Percentiles rank a stretch among this genome's conserved stretches.
Evolutionary conservation across 495 filamentous ascomycete species (phyloP).

Genomic region (Aspergillus avenaceus): DNA sequence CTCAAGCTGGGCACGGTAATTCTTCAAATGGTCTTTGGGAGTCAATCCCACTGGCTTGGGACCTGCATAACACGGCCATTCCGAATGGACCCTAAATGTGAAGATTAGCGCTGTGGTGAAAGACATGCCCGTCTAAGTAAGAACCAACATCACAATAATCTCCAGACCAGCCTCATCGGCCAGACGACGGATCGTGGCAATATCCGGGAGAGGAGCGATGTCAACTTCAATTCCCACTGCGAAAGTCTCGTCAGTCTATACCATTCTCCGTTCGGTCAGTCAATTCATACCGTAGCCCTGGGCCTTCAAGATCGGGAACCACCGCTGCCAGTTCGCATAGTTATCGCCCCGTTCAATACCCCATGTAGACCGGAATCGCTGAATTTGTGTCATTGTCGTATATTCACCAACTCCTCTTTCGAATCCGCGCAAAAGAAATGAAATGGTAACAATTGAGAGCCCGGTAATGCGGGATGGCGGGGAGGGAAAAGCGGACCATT

Average conservation of each 20-base stretch:
- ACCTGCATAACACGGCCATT: constrained; percentile 20
- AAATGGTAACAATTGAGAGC: no score
- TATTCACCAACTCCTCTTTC: no score
- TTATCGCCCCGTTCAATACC: constrained; percentile 17
- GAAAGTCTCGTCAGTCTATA: not conserved
- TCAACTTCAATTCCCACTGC: constrained; percentile 22
- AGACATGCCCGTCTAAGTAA: not conserved
- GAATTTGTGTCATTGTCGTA: not conserved
- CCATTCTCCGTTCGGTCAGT: not conserved
- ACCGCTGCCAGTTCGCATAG: constrained; percentile 16
- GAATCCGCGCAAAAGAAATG: no score
- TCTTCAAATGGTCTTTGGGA: constrained; percentile 13
- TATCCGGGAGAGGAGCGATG: constrained; percentile 13
- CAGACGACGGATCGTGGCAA: constrained; percentile 13
- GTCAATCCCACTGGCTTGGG: constrained; percentile 16
- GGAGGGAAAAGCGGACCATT: no score
- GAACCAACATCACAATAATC: constrained; percentile 17
- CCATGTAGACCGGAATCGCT: constrained; percentile 19
- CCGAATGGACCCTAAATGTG: constrained; percentile 11
- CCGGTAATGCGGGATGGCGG: no score
- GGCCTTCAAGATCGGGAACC: constrained; percentile 17
- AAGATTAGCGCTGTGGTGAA: not conserved
- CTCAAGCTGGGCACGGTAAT: constrained; percentile 17
- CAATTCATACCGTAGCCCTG: constrained; percentile 23
- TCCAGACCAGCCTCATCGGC: constrained; percentile 19